Evolutionary conservation across 169 alveolate genomes (phyloP).

Genomic region (Eimeria falciformis): DNA sequence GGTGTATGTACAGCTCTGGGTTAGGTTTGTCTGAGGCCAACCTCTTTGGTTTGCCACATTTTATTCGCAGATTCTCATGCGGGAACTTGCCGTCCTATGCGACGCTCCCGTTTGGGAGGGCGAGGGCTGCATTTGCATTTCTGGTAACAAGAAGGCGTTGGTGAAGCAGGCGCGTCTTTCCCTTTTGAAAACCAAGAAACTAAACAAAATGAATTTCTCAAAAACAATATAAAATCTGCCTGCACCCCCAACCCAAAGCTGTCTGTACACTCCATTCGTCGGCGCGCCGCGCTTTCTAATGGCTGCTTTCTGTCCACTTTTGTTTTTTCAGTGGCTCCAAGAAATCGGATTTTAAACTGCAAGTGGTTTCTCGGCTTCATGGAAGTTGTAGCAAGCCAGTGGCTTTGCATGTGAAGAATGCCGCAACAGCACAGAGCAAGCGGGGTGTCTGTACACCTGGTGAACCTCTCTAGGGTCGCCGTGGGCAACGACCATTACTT

Average conservation of each 20-base stretch:
- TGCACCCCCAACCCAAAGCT: no score
- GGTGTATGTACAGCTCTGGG: no score
- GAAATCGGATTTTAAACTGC: neutral
- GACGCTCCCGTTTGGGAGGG: constrained; percentile 16
- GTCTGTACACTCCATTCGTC: no score
- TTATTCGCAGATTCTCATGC: neutral
- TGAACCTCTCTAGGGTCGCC: no score
- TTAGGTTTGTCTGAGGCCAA: no score
- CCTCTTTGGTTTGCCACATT: neutral
- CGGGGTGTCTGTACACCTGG: no score
- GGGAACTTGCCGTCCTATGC: neutral
- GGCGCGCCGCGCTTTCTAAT: no score
- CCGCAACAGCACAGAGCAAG: neutral
- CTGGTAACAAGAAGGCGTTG: constrained; percentile 20
- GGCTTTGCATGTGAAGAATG: neutral
- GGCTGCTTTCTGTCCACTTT: neutral
- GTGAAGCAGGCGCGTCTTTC: neutral
- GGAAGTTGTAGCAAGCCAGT: neutral
- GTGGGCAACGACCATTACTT: no score
- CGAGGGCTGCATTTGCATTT: neutral
- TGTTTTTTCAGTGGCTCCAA: constrained; percentile 10
- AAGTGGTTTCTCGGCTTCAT: neutral
- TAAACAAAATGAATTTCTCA: no score
- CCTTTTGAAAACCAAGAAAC: no score
- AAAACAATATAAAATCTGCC: no score